Conservation (phyloP, 1,284 basidiomycete genomes). For the Melampsora americana region DNA sequence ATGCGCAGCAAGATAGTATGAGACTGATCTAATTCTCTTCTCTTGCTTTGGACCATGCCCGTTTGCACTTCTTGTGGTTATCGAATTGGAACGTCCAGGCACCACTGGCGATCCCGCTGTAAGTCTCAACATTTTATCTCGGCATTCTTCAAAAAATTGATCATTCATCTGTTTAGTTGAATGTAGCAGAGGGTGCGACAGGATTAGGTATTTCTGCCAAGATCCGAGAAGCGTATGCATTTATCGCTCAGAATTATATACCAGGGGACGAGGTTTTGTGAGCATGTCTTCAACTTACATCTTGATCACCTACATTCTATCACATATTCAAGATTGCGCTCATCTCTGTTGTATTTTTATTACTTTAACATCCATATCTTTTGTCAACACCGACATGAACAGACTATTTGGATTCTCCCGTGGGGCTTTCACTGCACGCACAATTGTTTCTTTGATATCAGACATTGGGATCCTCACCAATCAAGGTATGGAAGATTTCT, state of each 20-base stretch:
- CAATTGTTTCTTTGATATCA: slow-evolving; percentile 42
- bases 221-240: slow-evolving; percentile 46
- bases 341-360: background rate
- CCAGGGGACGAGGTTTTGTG: slow-evolving; percentile 47
- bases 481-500: slow-evolving; percentile 44
- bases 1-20: too few species aligned
- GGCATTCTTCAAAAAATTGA: too few species aligned
- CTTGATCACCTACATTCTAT: too few species aligned
- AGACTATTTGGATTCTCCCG: slow-evolving; percentile 44
- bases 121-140: background rate
- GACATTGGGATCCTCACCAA: slow-evolving; percentile 44
- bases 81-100: background rate
- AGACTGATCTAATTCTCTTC: background rate
- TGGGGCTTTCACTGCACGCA: slow-evolving; percentile 44
- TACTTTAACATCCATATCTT: background rate
- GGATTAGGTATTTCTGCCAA: slow-evolving; percentile 46
- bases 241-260: slow-evolving; percentile 46
- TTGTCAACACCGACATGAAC: background rate
- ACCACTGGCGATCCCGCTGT: slow-evolving; percentile 28
- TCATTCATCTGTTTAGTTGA: background rate
- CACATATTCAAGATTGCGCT: too few species aligned
- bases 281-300: background rate
- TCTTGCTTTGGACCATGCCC: background rate
- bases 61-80: background rate
- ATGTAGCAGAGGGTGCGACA: slow-evolving; percentile 40